Base-by-base conservation (phyloP, 2,329 filamentous ascomycete genomes). In the Alternaria solani region DNA sequence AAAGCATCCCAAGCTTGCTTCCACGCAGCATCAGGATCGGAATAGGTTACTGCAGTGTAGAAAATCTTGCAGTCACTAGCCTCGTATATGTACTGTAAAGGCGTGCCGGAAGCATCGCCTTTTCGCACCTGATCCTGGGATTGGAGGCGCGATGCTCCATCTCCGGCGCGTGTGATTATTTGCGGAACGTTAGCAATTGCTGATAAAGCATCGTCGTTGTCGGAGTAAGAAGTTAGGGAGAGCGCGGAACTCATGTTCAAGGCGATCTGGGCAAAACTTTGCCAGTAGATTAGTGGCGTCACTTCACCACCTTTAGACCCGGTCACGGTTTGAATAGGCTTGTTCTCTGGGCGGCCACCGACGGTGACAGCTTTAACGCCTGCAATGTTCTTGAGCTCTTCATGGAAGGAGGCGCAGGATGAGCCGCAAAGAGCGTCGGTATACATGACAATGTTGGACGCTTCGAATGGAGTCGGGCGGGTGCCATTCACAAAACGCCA, bases 41-140 rank as follows among this genome's bases (percentile, higher is more conserved):
- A 73, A 36, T 85, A 72, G 69, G 86, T 88, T 3, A 81, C 75
- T n/a, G 79, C 67, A 0, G 87, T 89, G 62, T 85, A 89, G 66
- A 84, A 89, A 30, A 89, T 71, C 14, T 84, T 82, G 68, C 87
- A 90, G 65, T 89, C 85, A 1, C 88, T 84, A 1, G 86, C 82
- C 62, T 88, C 84, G 61, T 86, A 85, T 6, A 84, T 79, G 69
- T 88, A 90, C 61, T 90, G 87, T 8, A 85, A 69, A 18, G 87
- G 83, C 0, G 79, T 77, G 18, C 59, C 66, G 0, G 61, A 57
- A 83, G 44, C 65, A 48, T 75, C 68, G 18, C 72, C 72, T 43
- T 74, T 73, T 41, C 72, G 67, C 23, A 75, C 56, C 39, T 72
- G 64, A 43, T 72, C 66, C 34, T 74, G 69, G 1, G 59, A 63